phyloP scores from a whole-genome alignment of 257 asterid genomes.

The Solanum corneliomulleri region DNA sequence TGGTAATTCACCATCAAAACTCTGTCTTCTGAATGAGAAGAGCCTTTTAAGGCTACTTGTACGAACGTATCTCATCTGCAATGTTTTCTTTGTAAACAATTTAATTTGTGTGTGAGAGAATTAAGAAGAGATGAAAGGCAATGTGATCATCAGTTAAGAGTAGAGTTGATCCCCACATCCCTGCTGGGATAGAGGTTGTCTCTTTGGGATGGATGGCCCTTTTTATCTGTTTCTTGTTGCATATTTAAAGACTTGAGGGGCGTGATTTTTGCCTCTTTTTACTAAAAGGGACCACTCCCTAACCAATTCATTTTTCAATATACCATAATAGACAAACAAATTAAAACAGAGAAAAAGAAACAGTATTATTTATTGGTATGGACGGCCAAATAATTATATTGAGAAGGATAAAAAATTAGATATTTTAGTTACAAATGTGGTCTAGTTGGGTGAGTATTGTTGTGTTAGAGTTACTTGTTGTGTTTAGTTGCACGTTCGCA shows the following conservation, averaged over 20 bases:
- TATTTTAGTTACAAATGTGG: neutral
- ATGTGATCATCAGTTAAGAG: neutral
- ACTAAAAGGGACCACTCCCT: neutral
- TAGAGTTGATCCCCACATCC: neutral
- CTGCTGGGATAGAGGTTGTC: neutral
- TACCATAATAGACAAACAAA: neutral
- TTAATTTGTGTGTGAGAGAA: neutral
- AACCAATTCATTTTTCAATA: neutral
- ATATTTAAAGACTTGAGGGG: neutral
- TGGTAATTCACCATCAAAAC: slow-evolving; percentile 24
- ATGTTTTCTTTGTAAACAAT: neutral
- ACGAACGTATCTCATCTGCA: slow-evolving; percentile 46
- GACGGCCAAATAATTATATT: neutral
- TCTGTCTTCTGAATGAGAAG: slow-evolving; percentile 39
- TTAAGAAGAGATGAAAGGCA: neutral
- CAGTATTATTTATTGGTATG: neutral
- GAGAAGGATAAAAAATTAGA: neutral
- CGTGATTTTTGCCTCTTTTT: neutral
- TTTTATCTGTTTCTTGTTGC: slow-evolving; percentile 3
- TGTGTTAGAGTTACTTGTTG: neutral
- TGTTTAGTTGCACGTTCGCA: neutral
- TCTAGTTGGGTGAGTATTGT: neutral
- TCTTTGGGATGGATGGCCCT: neutral
- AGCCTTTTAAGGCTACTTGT: slow-evolving; percentile 49
- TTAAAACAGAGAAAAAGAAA: neutral